Evolutionary conservation across 192 early-diverging fungal species (phyloP), one percentile per base, ranked within the genome.

Genomic region (Allomyces arbusculus): DNA sequence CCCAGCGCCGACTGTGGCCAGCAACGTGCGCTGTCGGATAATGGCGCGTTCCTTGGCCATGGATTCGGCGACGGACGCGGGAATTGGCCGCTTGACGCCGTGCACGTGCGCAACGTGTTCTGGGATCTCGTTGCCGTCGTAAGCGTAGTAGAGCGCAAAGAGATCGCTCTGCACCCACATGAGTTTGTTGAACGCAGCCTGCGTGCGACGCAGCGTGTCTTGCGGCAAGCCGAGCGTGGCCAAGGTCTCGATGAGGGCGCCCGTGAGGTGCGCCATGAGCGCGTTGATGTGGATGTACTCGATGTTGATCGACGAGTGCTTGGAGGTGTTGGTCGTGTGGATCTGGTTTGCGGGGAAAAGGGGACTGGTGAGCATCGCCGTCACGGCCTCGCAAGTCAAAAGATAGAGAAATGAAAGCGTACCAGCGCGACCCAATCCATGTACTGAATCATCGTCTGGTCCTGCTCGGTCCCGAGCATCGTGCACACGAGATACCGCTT

Each of bases 81-180:
- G 33, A 40, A 40, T 40, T 40, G 33, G 33, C 33, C 33, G 33
- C 33, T 40, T 40, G 33, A 58, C 50, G 50, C 50, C 50, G 50
- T 58, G 50, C 50, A 20, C 20, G 50, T 58, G 50, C 12, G 50
- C 50, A 3, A n/a, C 16, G 12, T 58, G 50, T 5, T n/a, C 50
- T 3, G 50, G 50, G 5, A 58, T 14, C 16, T 58, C 50, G 50
- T 20, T 14, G 50, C 50, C 50, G 20, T 58, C 50, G 50, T 58
- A n/a, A 1, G 50, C 20, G 61, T 91, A 90, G 64, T 85, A 89
- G 71, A 78, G 79, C 28, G 82, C 80, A 75, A 90, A 91, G 65
- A 87, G 76, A 68, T 91, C 89, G 68, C 85, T 91, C 75, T 91
- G 89, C 62, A 91, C 76, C 88, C 88, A 90, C 25, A 91, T 79